Base-by-base conservation (phyloP, 805 yeast genomes). In the Hanseniaspora meyeri region DNA sequence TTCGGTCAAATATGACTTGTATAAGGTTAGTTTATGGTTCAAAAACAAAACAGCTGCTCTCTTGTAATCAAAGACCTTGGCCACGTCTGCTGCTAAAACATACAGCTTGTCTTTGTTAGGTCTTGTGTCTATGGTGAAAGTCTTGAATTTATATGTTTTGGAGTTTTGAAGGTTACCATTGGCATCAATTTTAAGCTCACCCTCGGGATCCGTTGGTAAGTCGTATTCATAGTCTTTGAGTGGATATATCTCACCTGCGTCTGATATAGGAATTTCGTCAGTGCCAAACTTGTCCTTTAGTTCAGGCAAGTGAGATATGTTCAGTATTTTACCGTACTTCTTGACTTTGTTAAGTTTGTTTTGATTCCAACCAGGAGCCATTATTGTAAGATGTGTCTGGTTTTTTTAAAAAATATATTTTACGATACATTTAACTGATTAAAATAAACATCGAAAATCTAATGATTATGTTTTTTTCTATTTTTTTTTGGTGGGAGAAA, bases 41-140 rank as follows among this genome's bases (percentile, higher is more conserved):
- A 91, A 89, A 46, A 56, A 55, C 59, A 91, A 74, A 54, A 89
- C 73, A 64, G 91, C 89, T 2, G 96, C 87, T 66, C 91, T 97
- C 62, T 96, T 77, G 71, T 89, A 87, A 3, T 97, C 97, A 59
- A 91, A 88, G 64, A 91, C 81, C 62, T 97, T 78, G 1, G 98
- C 97, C 2, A 96, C 96, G 66, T 93, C 98, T 0, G 97, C 90
- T 2, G 95, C 83, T 49, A 93, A 78, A 95, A 91, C 90, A 68
- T 80, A 93, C 58, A 82, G 74, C 61, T 82, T 76, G 20, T 81
- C 79, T 9, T 95, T 96, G 14, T 49, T 43, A 16, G 56, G 80
- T 51, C 55, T 50, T 7, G 49, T 39, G 74, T 4, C 80, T 82
- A 43, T 72, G 65, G 49, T 46, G 68, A 86, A 86, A 0, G 85